Base-by-base conservation (phyloP, 2,329 filamentous ascomycete species). In the Aspergillus ustus region DNA sequence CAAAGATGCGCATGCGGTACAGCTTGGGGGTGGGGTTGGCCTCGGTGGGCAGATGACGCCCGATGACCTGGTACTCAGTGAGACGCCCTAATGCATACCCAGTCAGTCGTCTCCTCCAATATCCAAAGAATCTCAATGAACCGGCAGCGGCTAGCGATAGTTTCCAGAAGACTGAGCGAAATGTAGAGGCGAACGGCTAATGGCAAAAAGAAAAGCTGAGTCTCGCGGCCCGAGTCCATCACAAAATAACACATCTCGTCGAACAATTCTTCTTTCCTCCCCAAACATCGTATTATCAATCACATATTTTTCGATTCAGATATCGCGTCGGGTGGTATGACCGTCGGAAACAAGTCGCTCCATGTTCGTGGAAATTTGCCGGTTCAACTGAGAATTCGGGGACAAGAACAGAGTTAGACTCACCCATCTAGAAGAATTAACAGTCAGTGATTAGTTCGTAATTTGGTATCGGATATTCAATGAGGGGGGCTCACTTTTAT, bases 1-100 rank as follows among this genome's bases (percentile, higher is more conserved):
- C 95, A 83, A 99, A 99, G 84, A 99, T 97, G 83, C 93, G 93
- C 95, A 99, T 99, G 84, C 95, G 93, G 90, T 98, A 99, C 83
- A 99, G 91, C 87, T 95, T 94, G 77, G 95, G 95, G 78, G 92
- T 92, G 78, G 94, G 93, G 88, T 97, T 96, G 81, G 91, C 87
- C 87, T 99, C 95, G 80, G 91, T 92, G 84, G 95, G 95, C 91
- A 99, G 84, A 85, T 97, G 94, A 85, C 96, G 94, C 86, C 96
- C 95, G 81, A 99, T 97, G 87, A 99, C 94, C 90, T 98, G 95
- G 89, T 97, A 99, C 90, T 99, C 95, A 83, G 93, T 91, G 86
- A 99, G 93, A 89, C 95, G 95, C 92, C 93, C 95, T 99, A 68
- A 65, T 66, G 69, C 49, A 61, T 48, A 52, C 69, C 67, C 11